Evolutionary conservation across 2,329 filamentous ascomycete species (phyloP), one percentile per base, ranked within the genome.

Genomic region (Claviceps monticola): DNA sequence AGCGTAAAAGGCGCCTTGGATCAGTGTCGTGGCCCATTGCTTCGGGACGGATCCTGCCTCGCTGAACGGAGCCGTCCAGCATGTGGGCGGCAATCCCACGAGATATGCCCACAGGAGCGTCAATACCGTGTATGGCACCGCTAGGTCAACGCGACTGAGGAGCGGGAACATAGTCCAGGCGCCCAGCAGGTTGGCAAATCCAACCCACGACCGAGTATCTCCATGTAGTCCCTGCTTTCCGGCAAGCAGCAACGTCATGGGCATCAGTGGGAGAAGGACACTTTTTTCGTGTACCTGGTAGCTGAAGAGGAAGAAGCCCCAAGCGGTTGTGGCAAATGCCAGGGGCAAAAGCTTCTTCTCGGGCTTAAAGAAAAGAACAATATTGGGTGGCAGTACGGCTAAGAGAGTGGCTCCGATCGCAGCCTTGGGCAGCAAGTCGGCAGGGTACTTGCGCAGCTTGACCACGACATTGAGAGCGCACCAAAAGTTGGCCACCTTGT

Each of bases 281-380:
- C 90, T 96, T 76, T 98, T 98, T 71, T 98, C 93, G 62, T 98
- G 93, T 0, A 98, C 94, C 64, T 98, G 93, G 66, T 95, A 98
- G 60, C 88, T 94, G 71, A 94, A 97, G 16, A 98, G 74, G 66
- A 97, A 98, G 73, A 98, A 98, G 0, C 86, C 91, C 93, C 93
- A 98, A 2, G 90, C 86, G 0, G 87, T 89, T 1, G 86, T 78
- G 1, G 90, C 84, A 53, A 97, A 80, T 0, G 87, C 87, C 38
- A 87, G 76, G 1, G 89, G 89, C 14, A 97, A 70, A 4, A 93
- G 74, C 43, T 83, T 79, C 59, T 84, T 90, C 47, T 80, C 79
- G 0, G 93, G 93, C 48, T 82, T 82, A 51, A 88, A 64, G 64
- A 95, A 86, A 29, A 97, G 75, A 48, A 95, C 75, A 4, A 84